phyloP scores from a whole-genome alignment of 2,329 filamentous ascomycete species.

The Herpotrichia juniperi region DNA sequence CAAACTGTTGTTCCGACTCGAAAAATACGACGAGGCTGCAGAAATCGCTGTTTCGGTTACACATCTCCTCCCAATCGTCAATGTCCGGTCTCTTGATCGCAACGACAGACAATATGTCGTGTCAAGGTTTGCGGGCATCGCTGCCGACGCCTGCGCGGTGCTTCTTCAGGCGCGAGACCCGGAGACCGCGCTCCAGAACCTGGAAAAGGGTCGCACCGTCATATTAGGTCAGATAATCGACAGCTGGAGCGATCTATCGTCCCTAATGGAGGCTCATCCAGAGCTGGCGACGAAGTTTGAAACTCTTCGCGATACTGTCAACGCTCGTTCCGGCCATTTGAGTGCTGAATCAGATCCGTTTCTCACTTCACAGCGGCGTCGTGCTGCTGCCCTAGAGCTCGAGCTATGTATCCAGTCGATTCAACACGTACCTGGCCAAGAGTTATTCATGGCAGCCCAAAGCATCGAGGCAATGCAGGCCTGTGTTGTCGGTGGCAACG shows the following conservation, averaged over 20 bases:
- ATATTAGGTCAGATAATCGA: slow-evolving; percentile 2
- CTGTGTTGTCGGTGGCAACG: not conserved
- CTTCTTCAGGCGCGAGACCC: not conserved
- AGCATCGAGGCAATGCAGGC: not conserved
- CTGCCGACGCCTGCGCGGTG: not conserved
- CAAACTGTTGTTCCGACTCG: too few species aligned
- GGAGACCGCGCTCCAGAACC: not conserved
- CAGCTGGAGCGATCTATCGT: not conserved
- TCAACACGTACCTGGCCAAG: not conserved
- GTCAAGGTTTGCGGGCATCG: not conserved
- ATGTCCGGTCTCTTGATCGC: not conserved
- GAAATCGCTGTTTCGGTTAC: not conserved
- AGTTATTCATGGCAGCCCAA: not conserved
- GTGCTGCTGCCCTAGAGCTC: not conserved
- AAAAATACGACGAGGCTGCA: not conserved
- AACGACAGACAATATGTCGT: not conserved
- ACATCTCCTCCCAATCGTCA: not conserved
- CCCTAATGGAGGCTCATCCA: not conserved
- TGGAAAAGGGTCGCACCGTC: slow-evolving; percentile 3
- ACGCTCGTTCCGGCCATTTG: not conserved
- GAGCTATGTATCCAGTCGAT: slow-evolving; percentile 3
- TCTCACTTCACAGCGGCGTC: not conserved
- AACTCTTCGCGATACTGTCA: not conserved
- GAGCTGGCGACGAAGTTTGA: not conserved
- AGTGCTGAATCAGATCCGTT: too few species aligned